Conservation (phyloP, 495 filamentous ascomycete genomes). For the Neurospora pannonica region DNA sequence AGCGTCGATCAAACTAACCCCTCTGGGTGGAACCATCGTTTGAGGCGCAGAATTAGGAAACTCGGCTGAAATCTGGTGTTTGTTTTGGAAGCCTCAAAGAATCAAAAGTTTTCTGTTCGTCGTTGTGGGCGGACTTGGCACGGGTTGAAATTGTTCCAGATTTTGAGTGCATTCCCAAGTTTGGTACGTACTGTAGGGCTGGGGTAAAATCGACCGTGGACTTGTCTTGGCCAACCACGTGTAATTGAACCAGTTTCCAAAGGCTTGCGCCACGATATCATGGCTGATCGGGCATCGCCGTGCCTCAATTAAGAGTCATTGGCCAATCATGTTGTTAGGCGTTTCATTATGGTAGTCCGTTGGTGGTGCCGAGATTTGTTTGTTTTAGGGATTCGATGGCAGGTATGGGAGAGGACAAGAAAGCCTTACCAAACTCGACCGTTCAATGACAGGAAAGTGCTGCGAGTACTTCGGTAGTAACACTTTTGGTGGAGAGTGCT, state of each 20-base stretch:
- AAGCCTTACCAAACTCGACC: background rate
- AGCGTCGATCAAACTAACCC: background rate
- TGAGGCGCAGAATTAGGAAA: background rate
- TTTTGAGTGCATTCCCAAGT: background rate
- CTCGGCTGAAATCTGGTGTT: background rate
- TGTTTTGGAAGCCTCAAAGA: background rate
- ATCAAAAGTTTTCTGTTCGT: background rate
- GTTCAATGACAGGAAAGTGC: background rate
- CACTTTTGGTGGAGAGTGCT: accelerated
- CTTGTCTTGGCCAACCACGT: background rate
- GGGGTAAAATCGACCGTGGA: background rate
- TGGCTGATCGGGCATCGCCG: background rate
- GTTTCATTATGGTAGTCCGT: background rate
- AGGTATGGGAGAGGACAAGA: background rate
- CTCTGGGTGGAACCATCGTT: background rate
- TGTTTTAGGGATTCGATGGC: background rate
- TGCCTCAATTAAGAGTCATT: background rate
- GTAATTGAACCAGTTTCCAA: background rate
- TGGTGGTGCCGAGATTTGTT: background rate
- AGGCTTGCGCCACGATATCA: background rate
- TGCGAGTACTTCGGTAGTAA: background rate
- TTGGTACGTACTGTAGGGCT: background rate
- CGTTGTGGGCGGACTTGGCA: background rate
- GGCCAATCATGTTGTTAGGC: background rate
- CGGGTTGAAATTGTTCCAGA: background rate